Evolutionary conservation across 2,329 filamentous ascomycete species (phyloP), one percentile per base, ranked within the genome.

Genomic region (Phaeosphaeriaceae sp.): DNA sequence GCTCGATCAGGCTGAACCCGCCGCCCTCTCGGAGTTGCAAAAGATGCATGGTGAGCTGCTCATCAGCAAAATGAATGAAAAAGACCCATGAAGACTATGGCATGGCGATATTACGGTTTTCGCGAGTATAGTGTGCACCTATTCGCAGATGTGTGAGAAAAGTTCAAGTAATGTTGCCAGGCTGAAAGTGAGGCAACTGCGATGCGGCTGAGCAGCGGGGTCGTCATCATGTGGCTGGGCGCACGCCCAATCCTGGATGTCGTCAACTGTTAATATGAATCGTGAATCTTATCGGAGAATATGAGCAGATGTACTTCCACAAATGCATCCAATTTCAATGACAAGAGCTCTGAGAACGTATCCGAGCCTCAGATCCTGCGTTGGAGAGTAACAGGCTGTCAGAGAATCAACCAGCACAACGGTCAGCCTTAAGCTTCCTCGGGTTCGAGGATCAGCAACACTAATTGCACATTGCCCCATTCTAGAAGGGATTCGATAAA

Each of bases 31-130:
- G 30, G 21, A 44, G 49, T 23, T 54, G 43, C 17, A 58, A 44
- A 30, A 58, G 55, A 28, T 51, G 55, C 55, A 58, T 58, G 35
- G 17, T n/a, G 17, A 40, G 35, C 35, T 40, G 35, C 5, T 40
- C 15, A 40, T 40, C 15, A 17, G 15, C 5, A 8, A n/a, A 15
- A 17, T 8, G 15, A 8, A 15, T n/a, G 13, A 3, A 3, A 9
- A 13, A 3, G 10, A 9, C 13, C 30, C 30, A 11, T 11, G 10
- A 15, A 35, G 30, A 35, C 10, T 35, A 11, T 11, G 30, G 10
- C 9, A 9, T 28, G 26, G 9, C 26, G 26, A 28, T 35, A 11
- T 9, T 35, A 30, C 30, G 30, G 13, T 6, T 11, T 7, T 35
- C 5, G 30, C 3, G 5, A 35, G 30, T 15, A 35, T 11, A 6